Base-by-base conservation (phyloP, 495 filamentous ascomycete species). In the Tuber microsphaerosporum region DNA sequence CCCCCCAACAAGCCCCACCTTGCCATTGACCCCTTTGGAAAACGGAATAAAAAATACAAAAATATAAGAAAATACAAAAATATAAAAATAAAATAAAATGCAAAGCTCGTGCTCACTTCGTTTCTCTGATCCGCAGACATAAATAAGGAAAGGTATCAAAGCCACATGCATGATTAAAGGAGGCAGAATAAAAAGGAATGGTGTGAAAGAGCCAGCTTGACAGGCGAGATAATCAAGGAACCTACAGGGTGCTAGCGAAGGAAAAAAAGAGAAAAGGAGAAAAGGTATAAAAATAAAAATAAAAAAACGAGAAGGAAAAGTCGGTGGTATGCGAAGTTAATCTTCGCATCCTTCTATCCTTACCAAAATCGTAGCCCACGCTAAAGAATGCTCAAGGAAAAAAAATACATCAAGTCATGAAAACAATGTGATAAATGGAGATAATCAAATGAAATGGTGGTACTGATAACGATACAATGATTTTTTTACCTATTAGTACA, bases 401-500 rank as follows among this genome's bases (percentile, higher is more conserved):
- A 65, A 65, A 34, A 34, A 65, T 65, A 65, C 56, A 65, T 65
- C 26, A 65, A 34, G 56, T 65, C 56, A 34, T 65, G 26, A 34
- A 65, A 65, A 31, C 56, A 65, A 65, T 65, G 56, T 19, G 56
- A 65, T 65, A 17, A 65, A 65, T 16, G 26, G 26, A 65, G 31
- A 65, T 26, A 65, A 65, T 65, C 26, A 34, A 65, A 65, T 26
- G 56, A 65, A 65, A 65, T 34, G 14, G 9, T 65, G 3, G 14
- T 34, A 19, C 26, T 65, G 56, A 65, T 34, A 65, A 65, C 56
- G 4, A 65, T 65, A 65, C 56, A 65, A 14, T 12, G 14, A 31
- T 65, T 65, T 61, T 65, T 65, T 34, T 34, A 65, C 56, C 56
- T 65, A 65, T 17, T 65, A 34, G 14, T 65, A 65, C 56, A 65